phyloP scores from a whole-genome alignment of 2,329 filamentous ascomycete species.

The Ramularia endophylla region DNA sequence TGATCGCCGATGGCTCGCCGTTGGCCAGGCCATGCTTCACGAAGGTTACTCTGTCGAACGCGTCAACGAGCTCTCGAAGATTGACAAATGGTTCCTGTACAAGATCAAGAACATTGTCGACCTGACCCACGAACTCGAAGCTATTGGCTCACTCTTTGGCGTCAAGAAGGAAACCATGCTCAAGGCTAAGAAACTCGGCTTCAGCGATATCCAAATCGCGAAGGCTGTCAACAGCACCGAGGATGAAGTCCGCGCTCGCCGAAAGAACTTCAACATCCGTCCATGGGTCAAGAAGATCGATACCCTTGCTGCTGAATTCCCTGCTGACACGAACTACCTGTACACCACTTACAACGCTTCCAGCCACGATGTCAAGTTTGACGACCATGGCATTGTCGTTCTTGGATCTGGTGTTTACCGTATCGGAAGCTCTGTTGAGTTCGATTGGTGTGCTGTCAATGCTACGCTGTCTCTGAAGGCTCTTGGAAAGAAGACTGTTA shows the following conservation, averaged over 20 bases:
- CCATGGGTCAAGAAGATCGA: slow-evolving; percentile 99
- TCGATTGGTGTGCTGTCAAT: slow-evolving; percentile 97
- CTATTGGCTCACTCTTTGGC: slow-evolving; percentile 72
- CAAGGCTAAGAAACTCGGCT: slow-evolving; percentile 95
- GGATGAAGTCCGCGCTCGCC: slow-evolving; percentile 78
- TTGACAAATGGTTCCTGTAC: slow-evolving; percentile 99
- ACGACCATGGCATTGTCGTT: slow-evolving; percentile 84
- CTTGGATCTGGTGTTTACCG: slow-evolving; percentile 95
- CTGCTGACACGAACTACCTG: slow-evolving; percentile 88
- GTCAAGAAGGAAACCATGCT: slow-evolving; percentile 83
- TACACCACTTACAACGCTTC: slow-evolving; percentile 98
- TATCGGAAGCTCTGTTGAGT: slow-evolving; percentile 96
- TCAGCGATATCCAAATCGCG: slow-evolving; percentile 94
- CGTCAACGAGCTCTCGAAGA: slow-evolving; percentile 92
- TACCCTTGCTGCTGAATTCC: slow-evolving; percentile 94
- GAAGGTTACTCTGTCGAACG: slow-evolving; percentile 90
- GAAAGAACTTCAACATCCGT: slow-evolving; percentile 79
- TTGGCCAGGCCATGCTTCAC: slow-evolving; percentile 96
- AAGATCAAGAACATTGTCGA: slow-evolving; percentile 98
- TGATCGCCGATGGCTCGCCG: slow-evolving; percentile 93
- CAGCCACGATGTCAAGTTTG: slow-evolving; percentile 86
- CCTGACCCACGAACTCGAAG: slow-evolving; percentile 78
- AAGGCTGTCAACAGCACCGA: slow-evolving; percentile 78
- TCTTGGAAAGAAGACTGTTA: slow-evolving; percentile 94
- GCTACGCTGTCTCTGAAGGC: slow-evolving; percentile 74